Conservation (phyloP, 1,139 yeast species). For the Debaryomyces coudertii region DNA sequence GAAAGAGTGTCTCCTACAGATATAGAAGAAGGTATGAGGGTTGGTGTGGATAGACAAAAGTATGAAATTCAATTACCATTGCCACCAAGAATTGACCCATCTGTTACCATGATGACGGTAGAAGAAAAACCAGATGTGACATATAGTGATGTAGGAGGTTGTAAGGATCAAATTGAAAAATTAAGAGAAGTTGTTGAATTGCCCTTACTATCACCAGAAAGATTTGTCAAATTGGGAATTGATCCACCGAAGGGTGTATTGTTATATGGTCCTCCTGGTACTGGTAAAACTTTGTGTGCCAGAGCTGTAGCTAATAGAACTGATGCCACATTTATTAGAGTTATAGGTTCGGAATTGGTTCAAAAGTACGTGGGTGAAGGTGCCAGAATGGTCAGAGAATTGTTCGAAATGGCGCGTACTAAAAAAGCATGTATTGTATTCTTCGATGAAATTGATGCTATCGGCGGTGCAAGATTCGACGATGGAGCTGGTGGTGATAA, state of each 20-base stretch:
- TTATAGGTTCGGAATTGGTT: conserved; percentile 95
- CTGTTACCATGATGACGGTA: conserved; percentile 99
- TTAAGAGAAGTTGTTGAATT: conserved; percentile 95
- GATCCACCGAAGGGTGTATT: conserved; percentile 98
- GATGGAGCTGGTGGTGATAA: conserved; percentile 99
- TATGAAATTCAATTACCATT: conserved; percentile 95
- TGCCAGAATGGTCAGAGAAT: conserved; percentile 98
- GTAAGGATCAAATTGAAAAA: conserved; percentile 97
- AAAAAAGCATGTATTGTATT: conserved; percentile 95
- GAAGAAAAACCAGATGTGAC: conserved; percentile 97
- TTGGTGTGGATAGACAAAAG: conserved; percentile 96
- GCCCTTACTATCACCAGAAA: conserved; percentile 91
- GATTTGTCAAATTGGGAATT: conserved; percentile 93
- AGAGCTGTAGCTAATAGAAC: conserved; percentile 98
- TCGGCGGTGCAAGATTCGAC: conserved; percentile 98
- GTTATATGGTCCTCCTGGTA: conserved; percentile 97
- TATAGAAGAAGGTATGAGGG: conserved; percentile 99
- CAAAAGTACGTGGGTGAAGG: conserved; percentile 99
- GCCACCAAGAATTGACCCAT: conserved; percentile 96
- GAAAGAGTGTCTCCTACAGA: conserved; percentile 98
- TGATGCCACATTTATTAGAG: conserved; percentile 96
- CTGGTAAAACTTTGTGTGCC: conserved; percentile 97
- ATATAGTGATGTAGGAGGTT: conserved; percentile 93
- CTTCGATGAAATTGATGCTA: conserved; percentile 97
- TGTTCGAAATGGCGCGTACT: conserved; percentile 98